Evolutionary conservation across 2,329 filamentous ascomycete species (phyloP).

Genomic region (Davidsoniella virescens): DNA sequence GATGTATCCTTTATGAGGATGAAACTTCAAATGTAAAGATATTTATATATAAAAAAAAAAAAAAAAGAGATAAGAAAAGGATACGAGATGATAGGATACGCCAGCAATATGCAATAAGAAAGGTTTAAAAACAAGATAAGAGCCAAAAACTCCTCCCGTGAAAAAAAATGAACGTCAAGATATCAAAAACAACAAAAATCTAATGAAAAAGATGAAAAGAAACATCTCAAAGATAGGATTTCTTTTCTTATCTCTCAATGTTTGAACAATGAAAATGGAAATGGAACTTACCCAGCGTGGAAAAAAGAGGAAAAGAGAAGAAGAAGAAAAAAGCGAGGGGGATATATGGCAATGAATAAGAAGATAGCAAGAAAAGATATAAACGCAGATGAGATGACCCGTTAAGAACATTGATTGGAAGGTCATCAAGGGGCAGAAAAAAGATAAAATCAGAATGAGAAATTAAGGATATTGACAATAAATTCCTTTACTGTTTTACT

Average conservation of each 20-base stretch:
- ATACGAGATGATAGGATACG: neutral
- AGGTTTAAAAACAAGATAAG: neutral
- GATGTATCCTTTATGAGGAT: neutral
- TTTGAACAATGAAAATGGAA: neutral
- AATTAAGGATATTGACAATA: neutral
- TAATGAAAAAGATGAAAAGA: neutral
- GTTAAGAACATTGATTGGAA: too few relatives aligned
- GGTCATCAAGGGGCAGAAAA: neutral
- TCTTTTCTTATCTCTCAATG: too few relatives aligned
- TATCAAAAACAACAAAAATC: neutral
- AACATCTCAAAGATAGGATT: neutral
- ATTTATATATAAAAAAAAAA: too few relatives aligned
- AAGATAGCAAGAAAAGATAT: too few relatives aligned
- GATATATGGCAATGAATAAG: neutral
- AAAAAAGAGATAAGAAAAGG: slow-evolving; percentile 2
- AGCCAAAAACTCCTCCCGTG: neutral
- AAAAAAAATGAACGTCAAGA: slow-evolving; percentile 1
- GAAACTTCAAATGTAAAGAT: neutral
- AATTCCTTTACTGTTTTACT: neutral
- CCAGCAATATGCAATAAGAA: slow-evolving; percentile 10
- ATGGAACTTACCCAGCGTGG: neutral
- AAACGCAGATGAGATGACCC: too few relatives aligned
- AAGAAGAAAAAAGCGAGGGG: neutral
- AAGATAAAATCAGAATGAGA: neutral
- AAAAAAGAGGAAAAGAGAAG: neutral